A percentile compares a stretch with the other conserved stretches of the same genome.
phyloP scores from a whole-genome alignment of 208 protist genomes.

The Herpetomonas tarakana region DNA sequence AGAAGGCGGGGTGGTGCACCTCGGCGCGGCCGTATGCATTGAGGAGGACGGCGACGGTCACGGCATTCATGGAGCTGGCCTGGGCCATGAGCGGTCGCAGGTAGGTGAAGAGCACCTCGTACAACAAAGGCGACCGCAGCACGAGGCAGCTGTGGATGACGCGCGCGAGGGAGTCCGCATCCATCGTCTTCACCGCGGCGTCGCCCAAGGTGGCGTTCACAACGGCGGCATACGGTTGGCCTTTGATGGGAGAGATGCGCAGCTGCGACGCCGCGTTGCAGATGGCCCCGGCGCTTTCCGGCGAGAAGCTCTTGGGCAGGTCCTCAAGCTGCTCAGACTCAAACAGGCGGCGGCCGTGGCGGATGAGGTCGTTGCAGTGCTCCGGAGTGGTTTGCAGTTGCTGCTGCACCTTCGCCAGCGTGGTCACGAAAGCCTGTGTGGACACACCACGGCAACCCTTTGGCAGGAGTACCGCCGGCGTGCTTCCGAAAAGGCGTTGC shows the following conservation, averaged over 20 bases:
- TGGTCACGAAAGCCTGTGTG: slow-evolving; percentile 60
- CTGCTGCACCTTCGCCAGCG: slow-evolving; percentile 68
- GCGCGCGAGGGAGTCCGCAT: slow-evolving; percentile 57
- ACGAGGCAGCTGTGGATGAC: slow-evolving; percentile 83
- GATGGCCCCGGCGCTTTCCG: slow-evolving; percentile 50
- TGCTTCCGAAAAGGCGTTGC: slow-evolving; percentile 14
- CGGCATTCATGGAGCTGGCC: slow-evolving; percentile 47
- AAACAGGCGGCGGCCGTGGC: slow-evolving; percentile 77
- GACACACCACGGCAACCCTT: slow-evolving; percentile 25
- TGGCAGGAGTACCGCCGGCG: slow-evolving; percentile 11
- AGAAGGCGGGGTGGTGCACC: slow-evolving; percentile 72
- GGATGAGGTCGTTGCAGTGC: slow-evolving; percentile 54
- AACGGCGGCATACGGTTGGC: slow-evolving; percentile 49
- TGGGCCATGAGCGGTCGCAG: slow-evolving; percentile 45
- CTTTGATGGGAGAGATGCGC: slow-evolving; percentile 63
- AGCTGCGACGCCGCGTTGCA: slow-evolving; percentile 73
- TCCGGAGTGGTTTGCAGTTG: slow-evolving; percentile 59
- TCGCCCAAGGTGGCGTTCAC: slow-evolving; percentile 39
- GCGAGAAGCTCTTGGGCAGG: slow-evolving; percentile 40
- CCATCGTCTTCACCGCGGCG: slow-evolving; percentile 45
- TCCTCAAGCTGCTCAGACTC: slow-evolving; percentile 81
- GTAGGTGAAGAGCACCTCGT: slow-evolving; percentile 83
- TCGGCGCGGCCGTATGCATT: slow-evolving; percentile 88
- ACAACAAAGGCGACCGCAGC: slow-evolving; percentile 62
- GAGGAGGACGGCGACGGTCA: slow-evolving; percentile 76